These are phyloP conservation scores for Ceratobasidium sp. DNA, from an alignment of 1,284 basidiomycete genomes.

Conservation along the genomic window DNA sequence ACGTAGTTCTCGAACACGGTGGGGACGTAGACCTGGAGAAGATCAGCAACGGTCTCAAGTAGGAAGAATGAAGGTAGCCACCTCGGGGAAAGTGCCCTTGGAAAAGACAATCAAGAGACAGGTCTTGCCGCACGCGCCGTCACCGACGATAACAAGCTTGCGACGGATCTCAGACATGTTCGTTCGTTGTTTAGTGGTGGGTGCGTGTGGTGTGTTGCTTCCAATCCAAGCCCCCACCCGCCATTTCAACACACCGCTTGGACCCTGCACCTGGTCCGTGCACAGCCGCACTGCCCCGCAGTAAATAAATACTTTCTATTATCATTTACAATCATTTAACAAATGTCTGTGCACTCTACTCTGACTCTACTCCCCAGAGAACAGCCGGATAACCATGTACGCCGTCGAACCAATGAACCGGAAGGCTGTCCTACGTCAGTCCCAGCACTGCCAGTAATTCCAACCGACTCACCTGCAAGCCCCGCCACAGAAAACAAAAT, in stretches of 20 bases:
- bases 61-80: constrained; percentile 66
- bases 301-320: neutral
- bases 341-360: neutral
- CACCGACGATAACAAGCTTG: constrained; percentile 84
- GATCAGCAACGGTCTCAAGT: neutral
- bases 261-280: constrained; percentile 45
- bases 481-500: constrained; percentile 87
- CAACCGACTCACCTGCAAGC: constrained; percentile 75
- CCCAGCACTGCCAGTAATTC: neutral
- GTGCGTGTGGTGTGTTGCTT: constrained; percentile 36
- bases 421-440: constrained; percentile 66
- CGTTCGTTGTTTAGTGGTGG: neutral
- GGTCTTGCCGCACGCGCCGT: constrained; percentile 89
- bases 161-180: constrained; percentile 76
- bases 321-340: neutral
- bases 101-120: constrained; percentile 89
- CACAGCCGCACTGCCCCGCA: constrained; percentile 18
- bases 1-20: constrained; percentile 95
- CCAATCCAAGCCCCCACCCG: constrained; percentile 25
- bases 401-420: constrained; percentile 83
- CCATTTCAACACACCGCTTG: constrained; percentile 44
- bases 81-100: constrained; percentile 95
- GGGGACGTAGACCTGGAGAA: constrained; percentile 84
- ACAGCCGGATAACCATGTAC: constrained; percentile 84
- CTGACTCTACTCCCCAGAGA: constrained; percentile 83